phyloP scores from a whole-genome alignment of 176 grass and related monocot species.

The Oryza coarctata region DNA sequence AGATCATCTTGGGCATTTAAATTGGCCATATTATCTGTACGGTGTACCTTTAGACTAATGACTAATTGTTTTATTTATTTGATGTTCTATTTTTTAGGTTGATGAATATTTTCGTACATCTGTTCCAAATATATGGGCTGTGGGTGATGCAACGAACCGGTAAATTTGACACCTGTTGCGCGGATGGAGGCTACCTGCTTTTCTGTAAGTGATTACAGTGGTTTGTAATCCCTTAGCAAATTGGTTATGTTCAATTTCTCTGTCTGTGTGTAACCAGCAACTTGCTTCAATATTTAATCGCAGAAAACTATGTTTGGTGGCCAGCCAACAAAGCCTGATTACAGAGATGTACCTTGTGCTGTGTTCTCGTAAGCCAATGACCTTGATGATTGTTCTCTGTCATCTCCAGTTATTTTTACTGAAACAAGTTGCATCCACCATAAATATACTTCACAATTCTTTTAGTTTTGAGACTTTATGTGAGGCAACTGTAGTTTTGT shows the following conservation, averaged over 20 bases:
- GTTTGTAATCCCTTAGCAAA: background rate
- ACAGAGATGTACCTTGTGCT: conserved; percentile 84
- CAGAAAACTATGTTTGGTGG: conserved; percentile 99
- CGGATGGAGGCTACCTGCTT: conserved; percentile 98
- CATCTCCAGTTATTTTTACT: background rate
- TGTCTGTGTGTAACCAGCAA: background rate
- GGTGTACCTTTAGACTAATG: background rate
- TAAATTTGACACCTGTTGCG: conserved; percentile 95
- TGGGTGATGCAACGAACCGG: conserved; percentile 96
- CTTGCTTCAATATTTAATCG: conserved; percentile 22
- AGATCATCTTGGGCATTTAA: background rate
- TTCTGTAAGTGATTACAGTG: conserved; percentile 61
- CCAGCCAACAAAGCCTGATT: conserved; percentile 76
- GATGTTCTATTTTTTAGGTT: conserved; percentile 52
- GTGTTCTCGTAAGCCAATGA: conserved; percentile 69
- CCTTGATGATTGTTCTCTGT: conserved; percentile 3
- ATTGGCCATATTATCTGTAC: background rate
- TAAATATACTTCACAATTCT: conserved; percentile 6
- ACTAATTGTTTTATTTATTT: conserved; percentile 21
- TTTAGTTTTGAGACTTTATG: background rate
- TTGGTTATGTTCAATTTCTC: background rate
- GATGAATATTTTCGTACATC: conserved; percentile 82
- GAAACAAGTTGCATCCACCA: background rate
- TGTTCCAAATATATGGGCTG: conserved; percentile 89
- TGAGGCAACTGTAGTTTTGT: background rate